phyloP scores from a whole-genome alignment of 2,329 filamentous ascomycete genomes.

The Colletotrichum sp. region DNA sequence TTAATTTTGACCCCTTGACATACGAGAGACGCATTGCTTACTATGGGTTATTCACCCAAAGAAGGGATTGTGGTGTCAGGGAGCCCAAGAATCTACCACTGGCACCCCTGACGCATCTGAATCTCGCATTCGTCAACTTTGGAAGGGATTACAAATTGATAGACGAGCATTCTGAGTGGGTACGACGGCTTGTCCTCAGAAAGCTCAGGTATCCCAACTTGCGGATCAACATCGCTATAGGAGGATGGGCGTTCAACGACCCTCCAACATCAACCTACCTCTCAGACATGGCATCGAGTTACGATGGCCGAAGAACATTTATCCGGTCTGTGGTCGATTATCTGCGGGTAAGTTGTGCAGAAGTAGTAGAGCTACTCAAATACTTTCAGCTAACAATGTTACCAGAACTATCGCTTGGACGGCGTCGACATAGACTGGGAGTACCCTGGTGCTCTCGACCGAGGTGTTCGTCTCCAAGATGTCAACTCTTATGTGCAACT shows the following conservation, averaged over 20 bases:
- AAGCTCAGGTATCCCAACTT: background rate
- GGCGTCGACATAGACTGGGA: constrained; percentile 19
- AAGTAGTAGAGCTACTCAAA: background rate
- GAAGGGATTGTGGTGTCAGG: background rate
- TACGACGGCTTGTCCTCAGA: background rate
- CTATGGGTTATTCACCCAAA: background rate
- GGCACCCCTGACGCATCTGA: background rate
- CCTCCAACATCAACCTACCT: constrained; percentile 24
- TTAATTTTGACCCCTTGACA: background rate
- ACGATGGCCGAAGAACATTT: constrained; percentile 41
- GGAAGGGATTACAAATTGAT: background rate
- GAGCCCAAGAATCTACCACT: background rate
- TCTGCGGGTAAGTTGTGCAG: background rate
- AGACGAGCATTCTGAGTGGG: background rate
- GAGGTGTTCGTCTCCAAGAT: constrained; percentile 28
- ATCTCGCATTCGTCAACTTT: background rate
- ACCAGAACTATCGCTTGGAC: background rate
- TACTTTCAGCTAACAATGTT: background rate
- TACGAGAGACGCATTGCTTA: background rate
- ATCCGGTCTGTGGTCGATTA: constrained; percentile 27
- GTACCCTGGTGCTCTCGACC: constrained; percentile 5
- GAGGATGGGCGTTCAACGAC: background rate
- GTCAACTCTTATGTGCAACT: constrained; percentile 28
- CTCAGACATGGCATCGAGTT: constrained; percentile 33
- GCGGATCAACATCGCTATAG: background rate